These are phyloP conservation scores for Nothophytophthora sp. DNA, from an alignment of 352 stramenopile genomes.

Conservation along the genomic window DNA sequence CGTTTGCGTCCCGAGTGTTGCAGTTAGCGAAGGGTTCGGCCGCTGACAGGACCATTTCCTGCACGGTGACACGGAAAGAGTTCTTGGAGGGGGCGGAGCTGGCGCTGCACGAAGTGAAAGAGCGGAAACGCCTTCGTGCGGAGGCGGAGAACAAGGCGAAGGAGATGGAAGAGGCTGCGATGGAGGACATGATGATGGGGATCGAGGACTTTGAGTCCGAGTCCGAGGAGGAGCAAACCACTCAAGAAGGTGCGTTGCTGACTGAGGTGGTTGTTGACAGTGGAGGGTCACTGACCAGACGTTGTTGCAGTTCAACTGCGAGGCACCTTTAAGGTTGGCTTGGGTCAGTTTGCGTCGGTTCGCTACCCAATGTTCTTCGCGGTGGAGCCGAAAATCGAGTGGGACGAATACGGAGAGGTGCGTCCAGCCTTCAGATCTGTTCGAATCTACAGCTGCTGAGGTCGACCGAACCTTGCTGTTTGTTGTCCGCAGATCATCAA, in stretches of 20 bases:
- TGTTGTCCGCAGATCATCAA: conserved; percentile 60
- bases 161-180: conserved; percentile 87
- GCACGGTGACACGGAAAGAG: conserved; percentile 66
- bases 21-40: conserved; percentile 51
- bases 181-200: conserved; percentile 93
- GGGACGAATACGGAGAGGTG: conserved; percentile 90
- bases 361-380: conserved; percentile 90
- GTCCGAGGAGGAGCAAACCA: conserved; percentile 70
- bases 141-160: conserved; percentile 89
- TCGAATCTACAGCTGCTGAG: not conserved
- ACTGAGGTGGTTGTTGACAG: not conserved
- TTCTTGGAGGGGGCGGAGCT: conserved; percentile 86
- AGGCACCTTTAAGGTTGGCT: conserved; percentile 84
- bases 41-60: conserved; percentile 55
- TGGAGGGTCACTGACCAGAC: conserved; percentile 1
- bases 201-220: conserved; percentile 90
- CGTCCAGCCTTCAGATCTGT: not conserved
- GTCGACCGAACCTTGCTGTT: not conserved
- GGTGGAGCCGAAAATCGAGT: conserved; percentile 85
- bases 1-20: conserved; percentile 71
- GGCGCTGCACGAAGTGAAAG: conserved; percentile 86
- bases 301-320: conserved; percentile 62
- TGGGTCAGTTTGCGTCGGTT: conserved; percentile 84
- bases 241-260: conserved; percentile 54
- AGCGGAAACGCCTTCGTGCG: conserved; percentile 76